Conservation (phyloP, 2,329 filamentous ascomycete genomes). For the Fusarium mexicanum region DNA sequence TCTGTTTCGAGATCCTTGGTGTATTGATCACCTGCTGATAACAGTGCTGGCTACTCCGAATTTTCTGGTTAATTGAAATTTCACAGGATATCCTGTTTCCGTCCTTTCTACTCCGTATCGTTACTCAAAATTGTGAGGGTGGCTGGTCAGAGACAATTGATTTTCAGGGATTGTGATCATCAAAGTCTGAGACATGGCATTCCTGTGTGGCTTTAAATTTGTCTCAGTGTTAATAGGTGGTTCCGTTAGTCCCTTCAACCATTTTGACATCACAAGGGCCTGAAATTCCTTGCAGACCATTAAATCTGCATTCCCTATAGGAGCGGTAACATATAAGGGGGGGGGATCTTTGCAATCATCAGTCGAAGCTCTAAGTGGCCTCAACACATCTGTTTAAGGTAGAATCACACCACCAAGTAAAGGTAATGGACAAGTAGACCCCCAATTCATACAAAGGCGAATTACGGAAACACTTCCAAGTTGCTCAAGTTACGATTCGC, state of each 20-base stretch:
- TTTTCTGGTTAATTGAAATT: neutral
- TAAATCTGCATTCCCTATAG: neutral
- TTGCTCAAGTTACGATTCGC: neutral
- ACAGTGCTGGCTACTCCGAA: neutral
- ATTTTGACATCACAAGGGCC: neutral
- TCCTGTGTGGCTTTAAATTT: neutral
- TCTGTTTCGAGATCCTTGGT: constrained; percentile 23
- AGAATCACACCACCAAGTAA: neutral
- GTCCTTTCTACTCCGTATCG: neutral
- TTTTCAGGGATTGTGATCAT: neutral
- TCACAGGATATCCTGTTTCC: neutral
- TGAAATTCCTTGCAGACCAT: neutral
- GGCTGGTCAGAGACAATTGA: constrained; percentile 8
- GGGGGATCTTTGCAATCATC: neutral
- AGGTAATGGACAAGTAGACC: neutral
- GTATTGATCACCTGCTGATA: neutral
- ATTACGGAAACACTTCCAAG: neutral
- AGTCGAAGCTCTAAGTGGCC: neutral
- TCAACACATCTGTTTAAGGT: neutral
- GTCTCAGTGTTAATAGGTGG: constrained; percentile 6
- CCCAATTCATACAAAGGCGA: neutral
- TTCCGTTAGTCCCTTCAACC: neutral
- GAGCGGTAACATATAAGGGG: neutral
- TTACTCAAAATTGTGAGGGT: neutral
- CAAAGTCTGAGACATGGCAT: constrained; percentile 9